These are phyloP conservation scores for Tillandsia leiboldiana DNA, from an alignment of 176 grass and related monocot genomes.

Conservation along the genomic window DNA sequence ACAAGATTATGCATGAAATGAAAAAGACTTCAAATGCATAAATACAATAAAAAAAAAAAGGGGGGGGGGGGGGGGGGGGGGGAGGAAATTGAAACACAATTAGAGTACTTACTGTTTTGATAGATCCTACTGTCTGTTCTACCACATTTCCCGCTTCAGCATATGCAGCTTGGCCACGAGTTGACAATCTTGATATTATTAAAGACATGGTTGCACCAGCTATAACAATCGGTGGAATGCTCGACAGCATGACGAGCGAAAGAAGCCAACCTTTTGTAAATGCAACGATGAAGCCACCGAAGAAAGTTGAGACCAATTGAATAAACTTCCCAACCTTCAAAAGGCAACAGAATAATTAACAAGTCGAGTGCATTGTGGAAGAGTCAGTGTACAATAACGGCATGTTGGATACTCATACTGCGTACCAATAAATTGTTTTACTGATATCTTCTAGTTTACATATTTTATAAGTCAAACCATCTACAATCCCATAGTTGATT, in stretches of 20 bases:
- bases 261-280: slow-evolving; percentile 59
- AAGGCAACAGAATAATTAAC: background rate
- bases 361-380: no score
- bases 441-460: no score
- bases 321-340: slow-evolving; percentile 55
- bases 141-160: slow-evolving; percentile 60
- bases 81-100: background rate
- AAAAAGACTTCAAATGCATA: background rate
- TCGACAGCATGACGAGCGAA: slow-evolving; percentile 46
- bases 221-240: slow-evolving; percentile 39
- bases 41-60: background rate
- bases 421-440: no score
- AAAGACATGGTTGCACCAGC: slow-evolving; percentile 44
- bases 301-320: slow-evolving; percentile 45
- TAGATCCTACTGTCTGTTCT: slow-evolving; percentile 63
- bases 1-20: background rate
- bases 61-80: no score
- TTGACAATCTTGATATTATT: slow-evolving; percentile 43
- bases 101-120: slow-evolving; percentile 48
- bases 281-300: slow-evolving; percentile 46
- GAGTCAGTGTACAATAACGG: no score
- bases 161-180: slow-evolving; percentile 49
- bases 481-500: no score
- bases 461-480: no score
- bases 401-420: no score